phyloP scores from a whole-genome alignment of 345 rosid species.

The Eucalyptus polyanthemos region DNA sequence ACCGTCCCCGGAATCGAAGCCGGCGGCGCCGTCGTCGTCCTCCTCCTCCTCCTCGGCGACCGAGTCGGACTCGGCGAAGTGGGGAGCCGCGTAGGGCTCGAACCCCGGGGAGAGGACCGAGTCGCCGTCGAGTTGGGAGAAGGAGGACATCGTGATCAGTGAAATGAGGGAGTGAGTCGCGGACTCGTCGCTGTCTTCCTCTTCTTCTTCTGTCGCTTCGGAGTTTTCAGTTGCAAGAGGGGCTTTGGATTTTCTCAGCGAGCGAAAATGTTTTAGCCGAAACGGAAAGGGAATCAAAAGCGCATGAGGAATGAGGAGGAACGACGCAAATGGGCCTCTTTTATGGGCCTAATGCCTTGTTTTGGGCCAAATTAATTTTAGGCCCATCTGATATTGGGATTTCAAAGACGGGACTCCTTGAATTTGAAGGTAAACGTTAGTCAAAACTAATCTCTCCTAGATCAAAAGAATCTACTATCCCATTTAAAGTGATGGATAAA shows the following conservation, averaged over 20 bases:
- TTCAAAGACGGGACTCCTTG: no score
- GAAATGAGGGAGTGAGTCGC: background rate
- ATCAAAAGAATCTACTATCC: no score
- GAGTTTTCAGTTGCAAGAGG: background rate
- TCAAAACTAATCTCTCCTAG: no score
- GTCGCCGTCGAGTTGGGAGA: background rate
- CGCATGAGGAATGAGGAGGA: no score
- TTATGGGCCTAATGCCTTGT: background rate
- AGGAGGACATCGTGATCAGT: background rate
- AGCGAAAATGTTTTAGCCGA: background rate
- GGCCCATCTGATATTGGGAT: no score
- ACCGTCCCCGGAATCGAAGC: background rate
- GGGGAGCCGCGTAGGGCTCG: background rate
- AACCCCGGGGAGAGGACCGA: background rate
- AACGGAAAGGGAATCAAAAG: background rate
- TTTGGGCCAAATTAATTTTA: no score
- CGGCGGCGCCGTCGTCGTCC: background rate
- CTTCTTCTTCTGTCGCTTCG: background rate
- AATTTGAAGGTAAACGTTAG: no score
- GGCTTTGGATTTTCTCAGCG: background rate
- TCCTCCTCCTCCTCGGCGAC: background rate
- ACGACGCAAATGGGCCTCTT: background rate
- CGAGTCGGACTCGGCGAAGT: background rate
- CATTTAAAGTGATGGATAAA: no score
- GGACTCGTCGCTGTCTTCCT: background rate